Percentiles rank a stretch among this genome's conserved stretches.
These are phyloP conservation scores for Sphaerosporella brunnea DNA, from an alignment of 495 filamentous ascomycete species.

Conservation along the genomic window DNA sequence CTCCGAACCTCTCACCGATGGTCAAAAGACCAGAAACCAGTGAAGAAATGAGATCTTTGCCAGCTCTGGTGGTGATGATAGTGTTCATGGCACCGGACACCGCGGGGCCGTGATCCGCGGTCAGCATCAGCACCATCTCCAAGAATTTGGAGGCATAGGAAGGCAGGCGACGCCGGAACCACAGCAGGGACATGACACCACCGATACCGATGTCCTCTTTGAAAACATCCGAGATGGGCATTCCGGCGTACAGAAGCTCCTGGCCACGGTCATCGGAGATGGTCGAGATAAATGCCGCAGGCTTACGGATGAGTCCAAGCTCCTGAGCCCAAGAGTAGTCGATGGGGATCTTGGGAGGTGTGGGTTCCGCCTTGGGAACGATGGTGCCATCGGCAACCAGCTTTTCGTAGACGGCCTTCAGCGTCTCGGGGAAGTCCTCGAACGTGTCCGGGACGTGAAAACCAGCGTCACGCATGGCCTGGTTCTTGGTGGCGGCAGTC, in stretches of 20 bases:
- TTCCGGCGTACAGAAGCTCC: constrained; percentile 94
- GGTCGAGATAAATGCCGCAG: constrained; percentile 97
- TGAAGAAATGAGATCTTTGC: constrained; percentile 92
- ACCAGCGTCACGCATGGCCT: constrained; percentile 84
- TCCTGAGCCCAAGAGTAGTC: constrained; percentile 99
- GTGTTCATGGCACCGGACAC: constrained; percentile 99
- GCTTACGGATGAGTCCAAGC: constrained; percentile 97
- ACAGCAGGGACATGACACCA: constrained; percentile 97
- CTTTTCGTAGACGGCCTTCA: constrained; percentile 65
- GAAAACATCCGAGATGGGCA: constrained; percentile 99
- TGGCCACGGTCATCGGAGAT: constrained; percentile 99
- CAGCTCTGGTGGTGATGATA: constrained; percentile 96
- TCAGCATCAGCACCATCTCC: constrained; percentile 99
- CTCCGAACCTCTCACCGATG: constrained; percentile 95
- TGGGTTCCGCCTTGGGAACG: constrained; percentile 69
- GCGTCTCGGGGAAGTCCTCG: constrained; percentile 69
- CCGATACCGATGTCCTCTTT: constrained; percentile 95
- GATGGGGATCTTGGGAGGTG: constrained; percentile 96
- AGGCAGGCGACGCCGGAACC: constrained; percentile 97
- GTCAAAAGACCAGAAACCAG: constrained; percentile 93
- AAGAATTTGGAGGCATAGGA: constrained; percentile 95
- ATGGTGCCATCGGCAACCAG: constrained; percentile 70
- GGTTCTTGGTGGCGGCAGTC: constrained; percentile 91
- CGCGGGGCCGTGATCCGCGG: constrained; percentile 94
- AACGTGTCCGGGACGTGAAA: constrained; percentile 92